A percentile compares a stretch with the other conserved stretches of the same genome.
These are phyloP conservation scores for Cardamine resedifolia DNA, from an alignment of 345 rosid species.

Conservation along the genomic window DNA sequence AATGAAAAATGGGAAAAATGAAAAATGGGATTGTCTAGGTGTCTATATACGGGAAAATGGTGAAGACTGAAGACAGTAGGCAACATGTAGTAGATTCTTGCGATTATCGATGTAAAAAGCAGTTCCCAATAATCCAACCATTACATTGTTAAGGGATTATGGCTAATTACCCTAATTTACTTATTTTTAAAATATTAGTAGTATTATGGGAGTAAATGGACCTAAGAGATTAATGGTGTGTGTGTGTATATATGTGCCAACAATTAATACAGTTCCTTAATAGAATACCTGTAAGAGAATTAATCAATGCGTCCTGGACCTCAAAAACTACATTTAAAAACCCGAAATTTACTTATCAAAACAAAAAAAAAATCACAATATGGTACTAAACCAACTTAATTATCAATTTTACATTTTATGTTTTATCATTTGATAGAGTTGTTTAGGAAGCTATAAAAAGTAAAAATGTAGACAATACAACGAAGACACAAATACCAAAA, in stretches of 20 bases:
- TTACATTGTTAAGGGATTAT: background rate
- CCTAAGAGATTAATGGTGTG: conserved; percentile 20
- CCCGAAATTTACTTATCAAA: background rate
- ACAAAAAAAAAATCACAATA: background rate
- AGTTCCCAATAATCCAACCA: conserved; percentile 26
- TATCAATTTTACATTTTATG: background rate
- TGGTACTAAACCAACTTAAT: background rate
- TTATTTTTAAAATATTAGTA: too few species aligned
- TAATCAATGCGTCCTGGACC: conserved; percentile 8
- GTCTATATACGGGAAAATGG: background rate
- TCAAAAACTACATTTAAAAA: background rate
- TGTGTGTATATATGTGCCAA: conserved; percentile 4
- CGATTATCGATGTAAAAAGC: conserved; percentile 13
- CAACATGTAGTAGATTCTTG: conserved; percentile 11
- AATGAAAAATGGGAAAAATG: background rate
- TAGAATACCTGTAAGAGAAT: background rate
- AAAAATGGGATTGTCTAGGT: too few species aligned
- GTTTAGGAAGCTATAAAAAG: background rate
- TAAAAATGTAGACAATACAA: conserved; percentile 3
- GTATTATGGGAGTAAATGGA: too few species aligned
- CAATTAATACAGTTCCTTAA: conserved; percentile 16
- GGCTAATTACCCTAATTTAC: background rate
- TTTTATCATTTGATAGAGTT: background rate
- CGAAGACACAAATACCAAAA: conserved; percentile 5
- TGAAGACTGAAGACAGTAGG: background rate